These are phyloP conservation scores for Grifola frondosa DNA, from an alignment of 1,284 basidiomycete species.

Conservation along the genomic window DNA sequence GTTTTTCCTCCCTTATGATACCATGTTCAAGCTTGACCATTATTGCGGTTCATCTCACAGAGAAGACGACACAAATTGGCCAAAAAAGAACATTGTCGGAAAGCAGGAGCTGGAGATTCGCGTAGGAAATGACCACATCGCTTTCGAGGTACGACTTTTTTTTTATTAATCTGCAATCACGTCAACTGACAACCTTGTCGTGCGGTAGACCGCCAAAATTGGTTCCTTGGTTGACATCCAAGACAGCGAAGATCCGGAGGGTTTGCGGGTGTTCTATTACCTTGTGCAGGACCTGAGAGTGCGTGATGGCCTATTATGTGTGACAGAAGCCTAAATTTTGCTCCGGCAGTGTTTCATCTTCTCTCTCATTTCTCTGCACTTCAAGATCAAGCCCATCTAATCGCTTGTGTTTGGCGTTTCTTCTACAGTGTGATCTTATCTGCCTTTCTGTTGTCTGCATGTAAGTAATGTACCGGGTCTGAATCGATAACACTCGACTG, in stretches of 20 bases:
- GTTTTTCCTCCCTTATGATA: slow-evolving; percentile 21
- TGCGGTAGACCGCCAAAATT: slow-evolving; percentile 89
- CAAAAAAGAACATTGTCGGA: slow-evolving; percentile 97
- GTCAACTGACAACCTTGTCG: neutral
- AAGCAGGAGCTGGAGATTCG: slow-evolving; percentile 97
- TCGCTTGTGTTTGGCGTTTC: neutral
- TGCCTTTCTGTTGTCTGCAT: neutral
- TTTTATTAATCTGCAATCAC: neutral
- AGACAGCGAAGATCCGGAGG: slow-evolving; percentile 96
- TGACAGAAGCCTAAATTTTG: neutral
- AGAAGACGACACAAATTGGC: slow-evolving; percentile 98
- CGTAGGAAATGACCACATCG: slow-evolving; percentile 93
- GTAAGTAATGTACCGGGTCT: no score
- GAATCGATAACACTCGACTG: no score
- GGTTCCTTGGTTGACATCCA: slow-evolving; percentile 96
- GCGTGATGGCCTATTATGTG: slow-evolving; percentile 16
- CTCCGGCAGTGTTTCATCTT: slow-evolving; percentile 87
- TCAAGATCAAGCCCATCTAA: slow-evolving; percentile 99
- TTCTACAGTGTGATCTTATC: neutral
- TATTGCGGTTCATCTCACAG: slow-evolving; percentile 40
- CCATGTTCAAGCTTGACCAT: neutral
- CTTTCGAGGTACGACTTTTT: slow-evolving; percentile 84
- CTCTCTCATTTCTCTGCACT: slow-evolving; percentile 95
- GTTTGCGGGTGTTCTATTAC: slow-evolving; percentile 98
- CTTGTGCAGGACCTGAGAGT: slow-evolving; percentile 97